Evolutionary conservation across 2,329 filamentous ascomycete species (phyloP), one percentile per base, ranked within the genome.

Genomic region (Thielaviopsis euricoi): DNA sequence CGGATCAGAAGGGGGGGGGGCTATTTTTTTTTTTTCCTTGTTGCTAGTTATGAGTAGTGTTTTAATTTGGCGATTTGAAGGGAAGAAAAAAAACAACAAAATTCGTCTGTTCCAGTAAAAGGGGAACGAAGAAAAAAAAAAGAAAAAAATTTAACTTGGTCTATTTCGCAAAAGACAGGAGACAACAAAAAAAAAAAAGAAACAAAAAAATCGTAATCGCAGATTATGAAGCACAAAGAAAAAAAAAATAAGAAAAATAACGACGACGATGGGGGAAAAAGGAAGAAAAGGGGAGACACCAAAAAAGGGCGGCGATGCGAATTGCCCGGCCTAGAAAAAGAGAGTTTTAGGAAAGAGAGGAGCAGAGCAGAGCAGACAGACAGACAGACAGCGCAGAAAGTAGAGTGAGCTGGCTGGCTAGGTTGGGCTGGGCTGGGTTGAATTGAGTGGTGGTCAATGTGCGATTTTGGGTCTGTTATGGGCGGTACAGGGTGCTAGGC

Each of bases 231-330:
- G 64, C 63, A 62, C 61, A 55, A 60, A 62, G 54, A 58, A 62
- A 64, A 59, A n/a, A n/a, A n/a, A n/a, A n/a, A n/a, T n/a, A n/a
- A n/a, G n/a, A n/a, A n/a, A n/a, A n/a, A n/a, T n/a, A n/a, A n/a
- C n/a, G n/a, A 65, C 66, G 65, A 66, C 65, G 66, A 67, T 68
- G 65, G 63, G 63, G 66, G 50, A 55, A 52, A 59, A 40, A 33
- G 33, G 55, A 48, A 51, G 48, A 43, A 29, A 49, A 60, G 52
- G 50, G 25, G 58, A 46, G n/a, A 48, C 17, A 48, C 1, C 9
- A 48, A 21, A 48, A 48, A 48, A 48, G 17, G 43, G n/a, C 17
- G 43, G 43, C 43, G n/a, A 21, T 48, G n/a, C 43, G 43, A 19
- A 10, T 48, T 48, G 37, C 37, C 37, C 17, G 37, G 5, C 37